These are phyloP conservation scores for Chaetothyriales sp. DNA, from an alignment of 2,329 filamentous ascomycete species.

Conservation along the genomic window DNA sequence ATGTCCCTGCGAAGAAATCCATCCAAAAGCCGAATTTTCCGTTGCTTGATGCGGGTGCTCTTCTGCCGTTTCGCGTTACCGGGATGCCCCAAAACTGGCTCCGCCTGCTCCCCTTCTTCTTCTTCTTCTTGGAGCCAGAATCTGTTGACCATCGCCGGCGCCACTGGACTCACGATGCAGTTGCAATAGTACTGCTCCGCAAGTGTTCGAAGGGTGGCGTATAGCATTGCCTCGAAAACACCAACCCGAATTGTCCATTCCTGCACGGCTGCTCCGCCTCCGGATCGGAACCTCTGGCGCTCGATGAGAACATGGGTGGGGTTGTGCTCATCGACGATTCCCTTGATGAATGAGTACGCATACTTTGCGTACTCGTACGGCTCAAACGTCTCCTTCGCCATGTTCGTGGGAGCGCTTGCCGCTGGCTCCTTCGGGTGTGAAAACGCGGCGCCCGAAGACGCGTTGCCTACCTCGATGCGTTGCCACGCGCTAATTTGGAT, in stretches of 20 bases:
- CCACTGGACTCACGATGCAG: constrained; percentile 37
- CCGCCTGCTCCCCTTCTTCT: background rate
- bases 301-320: constrained; percentile 62
- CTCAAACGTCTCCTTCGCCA: constrained; percentile 35
- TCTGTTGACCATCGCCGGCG: constrained; percentile 40
- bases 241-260: constrained; percentile 80
- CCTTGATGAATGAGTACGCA: constrained; percentile 42
- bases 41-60: constrained; percentile 1
- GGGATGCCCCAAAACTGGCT: background rate
- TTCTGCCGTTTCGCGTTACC: constrained; percentile 1
- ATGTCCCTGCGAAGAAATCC: constrained; percentile 3
- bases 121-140: constrained; percentile 37
- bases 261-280: constrained; percentile 50
- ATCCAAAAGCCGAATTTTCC: constrained; percentile 6
- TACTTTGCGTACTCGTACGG: constrained; percentile 40
- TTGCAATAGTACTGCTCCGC: constrained; percentile 31
- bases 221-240: constrained; percentile 67
- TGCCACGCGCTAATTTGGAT: constrained; percentile 26
- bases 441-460: constrained; percentile 12
- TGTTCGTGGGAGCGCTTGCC: background rate
- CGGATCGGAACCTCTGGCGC: constrained; percentile 50
- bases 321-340: constrained; percentile 35
- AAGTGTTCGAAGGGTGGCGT: constrained; percentile 52
- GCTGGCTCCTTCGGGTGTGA: background rate
- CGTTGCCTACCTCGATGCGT: constrained; percentile 24